These are phyloP conservation scores for Cordyceps farinosa DNA, from an alignment of 2,329 filamentous ascomycete species.

Conservation along the genomic window DNA sequence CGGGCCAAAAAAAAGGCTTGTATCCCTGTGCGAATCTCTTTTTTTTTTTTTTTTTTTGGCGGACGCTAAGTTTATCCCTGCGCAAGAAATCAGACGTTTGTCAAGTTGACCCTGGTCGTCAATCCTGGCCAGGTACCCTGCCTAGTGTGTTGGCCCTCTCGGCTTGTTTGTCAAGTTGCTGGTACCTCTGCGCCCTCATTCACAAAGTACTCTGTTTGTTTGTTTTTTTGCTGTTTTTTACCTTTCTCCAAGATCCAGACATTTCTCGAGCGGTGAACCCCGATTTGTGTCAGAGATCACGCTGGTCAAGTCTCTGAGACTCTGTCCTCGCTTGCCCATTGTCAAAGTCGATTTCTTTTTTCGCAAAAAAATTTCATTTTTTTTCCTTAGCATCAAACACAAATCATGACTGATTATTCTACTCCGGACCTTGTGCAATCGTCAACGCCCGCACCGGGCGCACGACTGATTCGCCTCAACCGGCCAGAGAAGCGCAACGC, in stretches of 20 bases:
- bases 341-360: background rate
- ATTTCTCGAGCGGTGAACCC: background rate
- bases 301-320: background rate
- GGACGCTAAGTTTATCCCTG: too few species aligned
- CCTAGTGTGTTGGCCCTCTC: background rate
- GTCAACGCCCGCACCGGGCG: conserved; percentile 28
- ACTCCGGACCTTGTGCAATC: conserved; percentile 20
- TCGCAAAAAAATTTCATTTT: background rate
- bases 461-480: conserved; percentile 47
- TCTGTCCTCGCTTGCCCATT: background rate
- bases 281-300: background rate
- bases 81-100: too few species aligned
- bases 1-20: too few species aligned
- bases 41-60: too few species aligned
- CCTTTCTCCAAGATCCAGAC: background rate
- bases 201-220: background rate
- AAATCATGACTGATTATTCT: background rate
- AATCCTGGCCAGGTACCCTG: too few species aligned
- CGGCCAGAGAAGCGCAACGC: conserved; percentile 55
- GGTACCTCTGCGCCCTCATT: background rate
- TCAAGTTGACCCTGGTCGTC: too few species aligned
- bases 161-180: background rate
- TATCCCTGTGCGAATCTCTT: too few species aligned
- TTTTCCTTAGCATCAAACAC: background rate
- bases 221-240: background rate